A percentile compares a stretch with the other conserved stretches of the same genome.
phyloP scores from a whole-genome alignment of 2,329 filamentous ascomycete genomes.

The Diplocarpon rosae region DNA sequence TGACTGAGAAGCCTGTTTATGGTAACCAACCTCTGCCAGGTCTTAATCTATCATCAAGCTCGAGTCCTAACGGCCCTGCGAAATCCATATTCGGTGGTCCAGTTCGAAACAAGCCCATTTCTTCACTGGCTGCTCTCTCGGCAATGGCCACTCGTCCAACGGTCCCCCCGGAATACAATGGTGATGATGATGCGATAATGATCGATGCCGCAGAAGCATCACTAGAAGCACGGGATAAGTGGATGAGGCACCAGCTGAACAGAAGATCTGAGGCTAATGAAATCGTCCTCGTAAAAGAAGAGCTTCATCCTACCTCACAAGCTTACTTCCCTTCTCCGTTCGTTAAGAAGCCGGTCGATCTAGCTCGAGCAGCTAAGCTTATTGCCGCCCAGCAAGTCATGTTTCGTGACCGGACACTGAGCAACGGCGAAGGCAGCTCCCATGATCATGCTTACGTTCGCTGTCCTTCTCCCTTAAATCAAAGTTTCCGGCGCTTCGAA shows the following conservation, averaged over 20 bases:
- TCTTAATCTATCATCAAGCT: neutral
- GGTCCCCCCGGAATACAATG: neutral
- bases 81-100: neutral
- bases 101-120: neutral
- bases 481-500: neutral
- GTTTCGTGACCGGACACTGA: neutral
- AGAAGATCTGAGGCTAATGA: neutral
- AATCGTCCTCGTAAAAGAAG: conserved; percentile 1
- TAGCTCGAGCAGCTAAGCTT: neutral
- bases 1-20: neutral
- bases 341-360: neutral
- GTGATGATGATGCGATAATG: conserved; percentile 3
- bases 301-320: neutral
- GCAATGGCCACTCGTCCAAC: neutral
- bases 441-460: neutral
- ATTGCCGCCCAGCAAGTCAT: conserved; percentile 4
- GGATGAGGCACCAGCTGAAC: neutral
- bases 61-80: neutral
- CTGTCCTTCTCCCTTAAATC: neutral
- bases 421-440: neutral
- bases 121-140: neutral
- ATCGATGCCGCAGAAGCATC: neutral
- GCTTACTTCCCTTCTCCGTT: neutral
- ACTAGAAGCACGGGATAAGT: neutral
- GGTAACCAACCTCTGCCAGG: neutral